Percentiles rank a stretch among this genome's conserved stretches.
These are phyloP conservation scores for Priceomyces carsonii DNA, from an alignment of 805 yeast species.

Conservation along the genomic window DNA sequence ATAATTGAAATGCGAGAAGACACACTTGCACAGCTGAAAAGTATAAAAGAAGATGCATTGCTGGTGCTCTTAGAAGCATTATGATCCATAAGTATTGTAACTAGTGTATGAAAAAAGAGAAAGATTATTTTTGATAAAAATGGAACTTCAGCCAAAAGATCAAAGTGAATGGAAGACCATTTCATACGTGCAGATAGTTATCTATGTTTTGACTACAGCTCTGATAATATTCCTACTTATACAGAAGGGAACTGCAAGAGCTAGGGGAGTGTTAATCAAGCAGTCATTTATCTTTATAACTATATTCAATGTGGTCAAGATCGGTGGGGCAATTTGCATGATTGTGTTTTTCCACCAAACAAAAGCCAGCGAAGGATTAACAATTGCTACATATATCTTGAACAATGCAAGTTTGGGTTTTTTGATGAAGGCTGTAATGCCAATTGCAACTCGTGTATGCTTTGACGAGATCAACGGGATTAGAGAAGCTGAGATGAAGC, in stretches of 20 bases:
- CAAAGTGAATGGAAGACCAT: conserved; percentile 3
- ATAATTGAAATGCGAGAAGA: too few relatives aligned
- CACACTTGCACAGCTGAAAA: too few relatives aligned
- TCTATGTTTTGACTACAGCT: not conserved
- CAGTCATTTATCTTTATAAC: conserved; percentile 6
- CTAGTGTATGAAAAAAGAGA: too few relatives aligned
- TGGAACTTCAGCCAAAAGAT: too few relatives aligned
- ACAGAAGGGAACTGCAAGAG: not conserved
- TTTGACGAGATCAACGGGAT: conserved; percentile 1
- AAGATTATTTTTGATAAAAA: too few relatives aligned
- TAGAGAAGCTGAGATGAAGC: not conserved
- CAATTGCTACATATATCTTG: conserved; percentile 15
- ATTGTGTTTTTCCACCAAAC: conserved; percentile 9
- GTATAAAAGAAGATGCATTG: too few relatives aligned
- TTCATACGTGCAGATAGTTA: conserved; percentile 1
- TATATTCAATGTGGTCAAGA: conserved; percentile 10
- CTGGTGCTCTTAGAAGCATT: too few relatives aligned
- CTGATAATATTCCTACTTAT: not conserved
- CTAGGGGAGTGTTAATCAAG: not conserved
- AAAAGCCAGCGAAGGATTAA: conserved; percentile 6
- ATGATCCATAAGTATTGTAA: too few relatives aligned
- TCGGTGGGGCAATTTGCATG: conserved; percentile 13
- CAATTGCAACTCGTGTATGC: conserved; percentile 6
- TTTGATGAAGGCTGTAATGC: conserved; percentile 11
- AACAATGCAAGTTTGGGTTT: conserved; percentile 15